Percentiles rank a stretch among this genome's conserved stretches.
phyloP scores from a whole-genome alignment of 257 asterid genomes.

The Solanum gracilifrons region DNA sequence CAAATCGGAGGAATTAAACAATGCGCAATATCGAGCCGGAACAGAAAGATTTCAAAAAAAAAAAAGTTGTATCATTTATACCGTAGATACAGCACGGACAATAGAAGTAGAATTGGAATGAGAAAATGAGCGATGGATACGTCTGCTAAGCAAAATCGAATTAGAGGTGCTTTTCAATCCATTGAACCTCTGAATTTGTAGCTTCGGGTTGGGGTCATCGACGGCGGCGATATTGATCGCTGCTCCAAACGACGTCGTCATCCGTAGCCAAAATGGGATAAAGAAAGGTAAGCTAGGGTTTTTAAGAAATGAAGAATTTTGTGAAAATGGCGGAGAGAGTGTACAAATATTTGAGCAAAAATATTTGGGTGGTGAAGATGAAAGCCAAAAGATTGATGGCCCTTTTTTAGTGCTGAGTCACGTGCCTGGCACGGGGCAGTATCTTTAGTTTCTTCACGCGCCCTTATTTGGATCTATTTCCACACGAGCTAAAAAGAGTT shows the following conservation, averaged over 20 bases:
- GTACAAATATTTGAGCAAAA: neutral
- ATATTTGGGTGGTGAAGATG: neutral
- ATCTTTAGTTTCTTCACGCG: neutral
- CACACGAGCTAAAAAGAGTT: neutral
- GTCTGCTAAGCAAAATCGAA: conserved; percentile 23
- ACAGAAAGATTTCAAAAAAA: neutral
- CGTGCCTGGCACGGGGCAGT: conserved; percentile 11
- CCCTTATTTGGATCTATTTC: neutral
- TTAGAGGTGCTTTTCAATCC: conserved; percentile 21
- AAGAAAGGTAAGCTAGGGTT: neutral
- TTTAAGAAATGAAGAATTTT: neutral
- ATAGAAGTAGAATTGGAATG: conserved; percentile 15
- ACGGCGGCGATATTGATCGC: conserved; percentile 3
- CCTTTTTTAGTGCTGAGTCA: neutral
- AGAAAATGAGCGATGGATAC: conserved; percentile 15
- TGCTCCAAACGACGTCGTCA: conserved; percentile 33
- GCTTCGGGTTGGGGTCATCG: neutral
- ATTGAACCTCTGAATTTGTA: conserved; percentile 13
- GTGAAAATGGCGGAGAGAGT: neutral
- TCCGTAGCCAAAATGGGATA: neutral
- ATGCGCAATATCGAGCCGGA: neutral
- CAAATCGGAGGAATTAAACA: neutral
- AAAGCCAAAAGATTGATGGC: neutral
- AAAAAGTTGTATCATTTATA: neutral
- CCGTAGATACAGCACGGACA: conserved; percentile 76